These are phyloP conservation scores for Priceomyces haplophilus DNA, from an alignment of 805 yeast species.

Conservation along the genomic window DNA sequence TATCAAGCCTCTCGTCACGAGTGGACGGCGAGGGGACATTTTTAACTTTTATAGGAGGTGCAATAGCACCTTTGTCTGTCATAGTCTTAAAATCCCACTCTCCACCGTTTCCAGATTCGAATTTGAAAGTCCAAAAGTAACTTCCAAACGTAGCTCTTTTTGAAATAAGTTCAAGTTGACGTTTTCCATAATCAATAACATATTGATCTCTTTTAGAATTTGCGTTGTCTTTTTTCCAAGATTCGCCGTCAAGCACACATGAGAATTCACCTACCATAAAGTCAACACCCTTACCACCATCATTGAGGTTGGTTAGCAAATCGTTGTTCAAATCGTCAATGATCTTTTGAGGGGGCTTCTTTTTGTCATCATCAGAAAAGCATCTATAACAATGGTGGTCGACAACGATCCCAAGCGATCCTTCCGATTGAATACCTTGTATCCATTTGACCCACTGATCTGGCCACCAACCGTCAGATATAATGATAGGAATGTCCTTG, in stretches of 20 bases:
- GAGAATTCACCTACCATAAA: constrained; percentile 87
- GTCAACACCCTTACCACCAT: constrained; percentile 52
- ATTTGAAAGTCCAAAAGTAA: constrained; percentile 90
- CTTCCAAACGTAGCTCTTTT: constrained; percentile 64
- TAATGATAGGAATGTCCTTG: constrained; percentile 60
- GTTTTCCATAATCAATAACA: constrained; percentile 61
- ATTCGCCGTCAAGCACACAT: constrained; percentile 72
- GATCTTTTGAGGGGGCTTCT: constrained; percentile 61
- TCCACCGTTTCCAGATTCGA: constrained; percentile 87
- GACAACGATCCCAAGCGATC: constrained; percentile 59
- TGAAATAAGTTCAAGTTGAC: constrained; percentile 47
- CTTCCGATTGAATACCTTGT: constrained; percentile 36
- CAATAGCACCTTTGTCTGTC: constrained; percentile 56
- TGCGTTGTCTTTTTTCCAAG: constrained; percentile 62
- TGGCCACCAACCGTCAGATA: constrained; percentile 95
- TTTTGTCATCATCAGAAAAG: constrained; percentile 71
- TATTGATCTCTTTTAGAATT: constrained; percentile 45
- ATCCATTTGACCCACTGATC: constrained; percentile 73
- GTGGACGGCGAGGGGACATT: constrained; percentile 39
- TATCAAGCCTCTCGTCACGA: constrained; percentile 38
- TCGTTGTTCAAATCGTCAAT: constrained; percentile 52
- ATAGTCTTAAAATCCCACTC: constrained; percentile 92
- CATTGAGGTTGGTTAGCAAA: constrained; percentile 46
- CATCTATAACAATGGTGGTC: constrained; percentile 89
- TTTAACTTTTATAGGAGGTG: constrained; percentile 19